phyloP scores from a whole-genome alignment of 2,329 filamentous ascomycete species.

The Colletotrichum sp. region DNA sequence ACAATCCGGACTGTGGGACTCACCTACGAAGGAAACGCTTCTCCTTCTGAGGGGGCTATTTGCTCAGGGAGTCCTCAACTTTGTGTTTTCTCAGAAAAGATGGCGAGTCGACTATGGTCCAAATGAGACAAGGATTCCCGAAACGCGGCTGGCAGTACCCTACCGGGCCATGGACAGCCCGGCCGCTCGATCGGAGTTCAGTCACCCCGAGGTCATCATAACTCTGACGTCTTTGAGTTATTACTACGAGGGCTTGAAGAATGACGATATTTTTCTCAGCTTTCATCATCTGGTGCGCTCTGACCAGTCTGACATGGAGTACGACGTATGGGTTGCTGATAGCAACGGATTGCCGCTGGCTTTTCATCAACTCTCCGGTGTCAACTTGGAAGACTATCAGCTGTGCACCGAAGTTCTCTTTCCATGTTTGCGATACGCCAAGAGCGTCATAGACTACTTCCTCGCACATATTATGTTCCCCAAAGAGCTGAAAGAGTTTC shows the following conservation, averaged over 20 bases:
- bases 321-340: conserved; percentile 49
- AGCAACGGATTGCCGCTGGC: conserved; percentile 32
- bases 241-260: conserved; percentile 59
- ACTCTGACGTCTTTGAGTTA: conserved; percentile 59
- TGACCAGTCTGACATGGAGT: conserved; percentile 59
- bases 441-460: conserved; percentile 67
- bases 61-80: conserved; percentile 57
- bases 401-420: conserved; percentile 58
- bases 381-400: conserved; percentile 63
- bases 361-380: conserved; percentile 47
- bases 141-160: conserved; percentile 58
- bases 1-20: conserved; percentile 37
- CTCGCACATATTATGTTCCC: conserved; percentile 64
- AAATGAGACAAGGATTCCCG: conserved; percentile 42
- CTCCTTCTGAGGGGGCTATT: conserved; percentile 62
- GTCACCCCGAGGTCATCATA: conserved; percentile 64
- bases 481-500: conserved; percentile 66
- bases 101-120: conserved; percentile 71
- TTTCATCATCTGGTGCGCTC: conserved; percentile 54
- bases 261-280: conserved; percentile 51
- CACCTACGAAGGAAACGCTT: conserved; percentile 36
- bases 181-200: conserved; percentile 61
- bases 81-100: conserved; percentile 60
- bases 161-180: conserved; percentile 66
- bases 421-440: conserved; percentile 54